Conservation (phyloP, 371 early-diverging fungal species). For the Apophysomyces elegans region DNA sequence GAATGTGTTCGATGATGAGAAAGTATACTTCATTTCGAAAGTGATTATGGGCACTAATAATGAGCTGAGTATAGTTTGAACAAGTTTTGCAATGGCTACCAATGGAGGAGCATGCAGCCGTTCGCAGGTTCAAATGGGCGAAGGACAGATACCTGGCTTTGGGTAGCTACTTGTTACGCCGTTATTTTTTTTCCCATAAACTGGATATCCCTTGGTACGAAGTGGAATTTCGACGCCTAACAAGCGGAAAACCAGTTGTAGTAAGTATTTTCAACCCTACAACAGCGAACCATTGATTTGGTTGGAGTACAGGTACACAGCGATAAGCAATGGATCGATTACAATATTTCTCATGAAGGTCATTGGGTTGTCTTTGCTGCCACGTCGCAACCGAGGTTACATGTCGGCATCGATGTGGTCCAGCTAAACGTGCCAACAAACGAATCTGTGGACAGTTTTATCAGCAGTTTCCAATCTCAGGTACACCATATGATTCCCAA, state of each 20-base stretch:
- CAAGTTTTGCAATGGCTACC: conserved; percentile 35
- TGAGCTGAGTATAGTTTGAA: conserved; percentile 26
- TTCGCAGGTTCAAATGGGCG: conserved; percentile 38
- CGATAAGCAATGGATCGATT: conserved; percentile 29
- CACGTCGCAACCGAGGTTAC: conserved; percentile 16
- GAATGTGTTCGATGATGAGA: conserved; percentile 23
- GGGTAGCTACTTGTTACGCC: conserved; percentile 36
- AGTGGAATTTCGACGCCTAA: conserved; percentile 24
- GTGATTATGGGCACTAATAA: neutral
- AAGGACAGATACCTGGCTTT: conserved; percentile 39
- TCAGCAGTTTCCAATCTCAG: conserved; percentile 40
- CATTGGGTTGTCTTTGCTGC: conserved; percentile 62
- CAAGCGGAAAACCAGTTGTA: conserved; percentile 31
- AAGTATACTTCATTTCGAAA: conserved; percentile 13
- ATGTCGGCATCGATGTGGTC: conserved; percentile 61
- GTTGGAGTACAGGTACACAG: neutral
- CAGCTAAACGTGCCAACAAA: conserved; percentile 31
- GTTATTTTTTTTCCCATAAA: conserved; percentile 35
- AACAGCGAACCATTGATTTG: neutral
- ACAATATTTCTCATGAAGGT: conserved; percentile 70
- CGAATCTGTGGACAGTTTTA: conserved; percentile 36
- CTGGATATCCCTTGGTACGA: conserved; percentile 27
- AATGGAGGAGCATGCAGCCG: conserved; percentile 24
- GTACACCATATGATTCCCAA: conserved; percentile 20
- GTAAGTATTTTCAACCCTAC: conserved; percentile 15